Percentiles rank a stretch among this genome's conserved stretches.
phyloP scores from a whole-genome alignment of 2,329 filamentous ascomycete species.

The Ophiostoma ulmi region DNA sequence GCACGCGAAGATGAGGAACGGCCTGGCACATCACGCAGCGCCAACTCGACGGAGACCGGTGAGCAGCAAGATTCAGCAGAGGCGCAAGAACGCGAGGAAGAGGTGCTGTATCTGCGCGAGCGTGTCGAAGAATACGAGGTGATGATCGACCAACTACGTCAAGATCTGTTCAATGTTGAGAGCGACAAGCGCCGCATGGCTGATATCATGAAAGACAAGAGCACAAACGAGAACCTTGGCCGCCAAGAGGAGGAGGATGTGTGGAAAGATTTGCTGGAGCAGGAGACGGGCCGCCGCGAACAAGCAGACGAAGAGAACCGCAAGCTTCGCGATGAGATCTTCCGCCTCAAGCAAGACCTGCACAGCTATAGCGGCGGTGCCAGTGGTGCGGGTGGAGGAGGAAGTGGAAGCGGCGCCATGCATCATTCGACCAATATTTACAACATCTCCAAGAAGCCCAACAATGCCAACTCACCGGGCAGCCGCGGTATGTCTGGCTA shows the following conservation, averaged over 20 bases:
- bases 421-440: constrained; percentile 63
- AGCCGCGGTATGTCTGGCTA: constrained; percentile 4
- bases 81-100: constrained; percentile 70
- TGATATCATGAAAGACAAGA: constrained; percentile 64
- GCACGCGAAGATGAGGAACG: constrained; percentile 61
- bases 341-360: constrained; percentile 61
- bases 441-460: constrained; percentile 55
- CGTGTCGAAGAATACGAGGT: constrained; percentile 77
- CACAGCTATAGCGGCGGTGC: constrained; percentile 32
- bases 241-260: constrained; percentile 69
- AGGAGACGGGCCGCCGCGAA: constrained; percentile 82
- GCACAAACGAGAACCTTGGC: constrained; percentile 48
- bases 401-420: constrained; percentile 33
- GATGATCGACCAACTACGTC: constrained; percentile 75
- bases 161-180: constrained; percentile 73
- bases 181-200: constrained; percentile 81
- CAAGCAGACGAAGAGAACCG: constrained; percentile 87
- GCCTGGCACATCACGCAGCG: constrained; percentile 55
- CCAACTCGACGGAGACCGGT: constrained; percentile 52
- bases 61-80: constrained; percentile 55
- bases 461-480: constrained; percentile 35
- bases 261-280: constrained; percentile 90
- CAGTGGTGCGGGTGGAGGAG: constrained; percentile 26
- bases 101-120: constrained; percentile 78
- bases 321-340: constrained; percentile 75